These are phyloP conservation scores for Macrophomina phaseolina DNA, from an alignment of 2,329 filamentous ascomycete species.

Conservation along the genomic window DNA sequence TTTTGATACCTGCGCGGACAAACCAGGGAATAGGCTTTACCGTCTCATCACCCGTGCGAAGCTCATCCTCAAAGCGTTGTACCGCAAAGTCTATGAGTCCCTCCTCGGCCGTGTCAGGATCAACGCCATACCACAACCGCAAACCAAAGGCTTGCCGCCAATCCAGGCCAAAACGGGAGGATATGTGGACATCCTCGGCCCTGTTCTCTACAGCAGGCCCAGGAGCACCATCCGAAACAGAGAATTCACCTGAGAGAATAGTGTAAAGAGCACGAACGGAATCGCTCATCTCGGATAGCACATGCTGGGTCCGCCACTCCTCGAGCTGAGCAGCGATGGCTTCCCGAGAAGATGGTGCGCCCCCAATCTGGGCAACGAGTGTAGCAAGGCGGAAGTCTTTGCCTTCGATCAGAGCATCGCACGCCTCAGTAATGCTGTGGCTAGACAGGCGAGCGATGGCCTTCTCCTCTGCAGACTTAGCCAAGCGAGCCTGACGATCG, in stretches of 20 bases:
- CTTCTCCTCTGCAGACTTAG: conserved; percentile 75
- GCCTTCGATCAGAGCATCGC: conserved; percentile 75
- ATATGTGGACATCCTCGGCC: conserved; percentile 78
- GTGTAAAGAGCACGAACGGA: conserved; percentile 87
- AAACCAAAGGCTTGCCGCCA: conserved; percentile 95
- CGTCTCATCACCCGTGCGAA: conserved; percentile 71
- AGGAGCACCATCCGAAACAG: conserved; percentile 78
- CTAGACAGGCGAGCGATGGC: conserved; percentile 80
- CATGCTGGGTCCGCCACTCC: conserved; percentile 81
- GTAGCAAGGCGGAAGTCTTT: conserved; percentile 85
- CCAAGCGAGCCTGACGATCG: conserved; percentile 59
- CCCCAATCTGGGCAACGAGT: conserved; percentile 81
- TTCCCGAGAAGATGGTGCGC: conserved; percentile 66
- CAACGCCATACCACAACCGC: conserved; percentile 79
- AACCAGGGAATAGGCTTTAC: conserved; percentile 76
- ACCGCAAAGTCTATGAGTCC: conserved; percentile 71
- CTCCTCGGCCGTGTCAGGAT: conserved; percentile 67
- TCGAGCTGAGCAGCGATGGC: conserved; percentile 82
- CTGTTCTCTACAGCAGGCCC: conserved; percentile 78
- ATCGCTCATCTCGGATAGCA: conserved; percentile 85
- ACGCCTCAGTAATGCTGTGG: conserved; percentile 81
- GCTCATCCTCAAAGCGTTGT: conserved; percentile 72
- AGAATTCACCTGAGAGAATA: conserved; percentile 85
- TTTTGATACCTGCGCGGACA: conserved; percentile 62
- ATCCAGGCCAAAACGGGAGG: conserved; percentile 81